A percentile compares a stretch with the other conserved stretches of the same genome.
Conservation (phyloP, 768 basidiomycete species). For the Sarcomyxa edulis region DNA sequence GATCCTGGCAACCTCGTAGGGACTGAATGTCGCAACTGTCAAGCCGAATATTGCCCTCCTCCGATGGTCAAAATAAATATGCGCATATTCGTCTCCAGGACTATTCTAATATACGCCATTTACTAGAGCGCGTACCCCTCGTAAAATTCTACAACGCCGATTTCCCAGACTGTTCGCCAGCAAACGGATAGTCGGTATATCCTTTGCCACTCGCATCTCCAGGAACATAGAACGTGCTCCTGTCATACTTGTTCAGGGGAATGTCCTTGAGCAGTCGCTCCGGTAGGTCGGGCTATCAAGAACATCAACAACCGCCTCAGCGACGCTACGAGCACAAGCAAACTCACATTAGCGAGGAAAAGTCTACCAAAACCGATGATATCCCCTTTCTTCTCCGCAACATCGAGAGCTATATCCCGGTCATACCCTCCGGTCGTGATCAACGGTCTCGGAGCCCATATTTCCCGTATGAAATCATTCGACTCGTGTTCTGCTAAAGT, state of each 20-base stretch:
- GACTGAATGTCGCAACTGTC: too few relatives aligned
- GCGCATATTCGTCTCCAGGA: too few relatives aligned
- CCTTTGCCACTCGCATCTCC: conserved; percentile 18
- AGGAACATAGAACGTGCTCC: conserved; percentile 20
- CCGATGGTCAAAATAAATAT: too few relatives aligned
- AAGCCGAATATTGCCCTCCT: too few relatives aligned
- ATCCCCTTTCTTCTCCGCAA: conserved; percentile 22
- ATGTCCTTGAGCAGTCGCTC: conserved; percentile 21
- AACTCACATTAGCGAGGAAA: conserved; percentile 33
- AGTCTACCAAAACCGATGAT: conserved; percentile 30
- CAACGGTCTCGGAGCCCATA: conserved; percentile 27
- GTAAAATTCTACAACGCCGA: too few relatives aligned
- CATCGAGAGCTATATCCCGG: conserved; percentile 20
- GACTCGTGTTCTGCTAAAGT: conserved; percentile 8
- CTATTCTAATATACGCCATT: too few relatives aligned
- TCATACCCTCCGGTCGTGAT: conserved; percentile 32
- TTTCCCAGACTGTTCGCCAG: too few relatives aligned
- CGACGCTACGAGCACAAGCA: too few relatives aligned
- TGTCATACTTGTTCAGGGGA: conserved; percentile 17
- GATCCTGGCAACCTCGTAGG: too few relatives aligned
- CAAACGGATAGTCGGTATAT: conserved; percentile 26
- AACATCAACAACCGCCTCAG: too few relatives aligned
- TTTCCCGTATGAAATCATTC: conserved; percentile 30
- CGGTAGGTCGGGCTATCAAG: conserved; percentile 32
- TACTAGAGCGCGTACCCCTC: too few relatives aligned